Evolutionary conservation across 2,329 filamentous ascomycete genomes (phyloP).

Genomic region (Rhinocladiella similis): DNA sequence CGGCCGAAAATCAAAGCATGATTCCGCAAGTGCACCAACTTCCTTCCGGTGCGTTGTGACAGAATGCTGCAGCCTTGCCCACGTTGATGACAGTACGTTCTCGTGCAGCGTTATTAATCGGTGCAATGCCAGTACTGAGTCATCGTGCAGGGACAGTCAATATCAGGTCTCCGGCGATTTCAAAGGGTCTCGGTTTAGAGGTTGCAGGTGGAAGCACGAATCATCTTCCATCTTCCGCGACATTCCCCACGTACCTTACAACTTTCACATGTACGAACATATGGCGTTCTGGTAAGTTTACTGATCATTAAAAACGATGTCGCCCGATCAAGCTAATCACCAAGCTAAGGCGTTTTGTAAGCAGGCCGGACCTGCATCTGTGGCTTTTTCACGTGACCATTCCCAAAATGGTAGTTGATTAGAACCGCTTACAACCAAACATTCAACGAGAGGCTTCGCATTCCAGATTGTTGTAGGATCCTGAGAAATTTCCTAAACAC

Average conservation of each 20-base stretch:
- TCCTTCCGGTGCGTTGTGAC: not conserved
- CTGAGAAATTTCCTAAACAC: not conserved
- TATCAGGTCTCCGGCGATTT: not conserved
- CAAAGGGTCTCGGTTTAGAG: too few species aligned
- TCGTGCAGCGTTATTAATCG: not conserved
- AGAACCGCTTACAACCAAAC: not conserved
- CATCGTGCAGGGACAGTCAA: not conserved
- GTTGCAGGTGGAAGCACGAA: not conserved
- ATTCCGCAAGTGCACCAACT: not conserved
- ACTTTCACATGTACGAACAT: not conserved
- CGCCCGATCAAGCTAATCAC: not conserved
- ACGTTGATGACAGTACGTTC: not conserved
- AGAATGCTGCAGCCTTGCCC: not conserved
- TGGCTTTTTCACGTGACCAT: not conserved
- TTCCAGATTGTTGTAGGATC: not conserved
- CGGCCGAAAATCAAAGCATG: not conserved
- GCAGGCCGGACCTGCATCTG: not conserved
- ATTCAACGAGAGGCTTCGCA: not conserved
- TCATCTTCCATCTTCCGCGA: not conserved
- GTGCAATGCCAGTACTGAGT: not conserved
- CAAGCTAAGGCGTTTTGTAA: not conserved
- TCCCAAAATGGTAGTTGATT: not conserved
- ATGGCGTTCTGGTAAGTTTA: not conserved
- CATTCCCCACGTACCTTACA: not conserved
- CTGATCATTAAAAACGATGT: not conserved